A percentile compares a stretch with the other conserved stretches of the same genome.
Conservation (phyloP, 2,329 filamentous ascomycete genomes). For the Neocucurbitaria cava region DNA sequence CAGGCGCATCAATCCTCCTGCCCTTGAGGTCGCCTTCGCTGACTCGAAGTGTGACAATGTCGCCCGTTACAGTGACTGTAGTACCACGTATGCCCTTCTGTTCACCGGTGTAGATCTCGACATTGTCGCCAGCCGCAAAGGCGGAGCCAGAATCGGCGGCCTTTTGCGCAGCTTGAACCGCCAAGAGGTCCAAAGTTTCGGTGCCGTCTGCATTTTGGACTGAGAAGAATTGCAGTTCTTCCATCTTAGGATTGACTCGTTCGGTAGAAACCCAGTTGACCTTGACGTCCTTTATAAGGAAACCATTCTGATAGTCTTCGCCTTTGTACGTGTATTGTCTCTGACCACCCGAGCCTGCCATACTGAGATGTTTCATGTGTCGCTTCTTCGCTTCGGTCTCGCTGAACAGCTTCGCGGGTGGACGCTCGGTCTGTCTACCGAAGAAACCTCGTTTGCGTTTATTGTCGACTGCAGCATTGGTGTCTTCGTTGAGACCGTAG, state of each 20-base stretch:
- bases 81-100: constrained; percentile 90
- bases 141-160: constrained; percentile 80
- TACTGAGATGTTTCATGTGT: constrained; percentile 69
- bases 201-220: constrained; percentile 88
- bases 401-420: constrained; percentile 89
- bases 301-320: constrained; percentile 91
- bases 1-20: constrained; percentile 88
- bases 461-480: constrained; percentile 55
- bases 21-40: constrained; percentile 82
- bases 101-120: constrained; percentile 95
- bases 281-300: constrained; percentile 92
- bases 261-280: constrained; percentile 85
- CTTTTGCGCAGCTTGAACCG: constrained; percentile 87
- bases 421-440: constrained; percentile 66
- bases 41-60: constrained; percentile 89
- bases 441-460: constrained; percentile 79
- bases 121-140: constrained; percentile 92
- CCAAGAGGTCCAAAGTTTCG: constrained; percentile 90
- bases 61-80: constrained; percentile 83
- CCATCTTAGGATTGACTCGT: constrained; percentile 89
- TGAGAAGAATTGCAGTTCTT: constrained; percentile 95
- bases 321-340: constrained; percentile 85
- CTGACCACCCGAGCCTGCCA: constrained; percentile 60
- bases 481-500: constrained; percentile 87
- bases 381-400: constrained; percentile 91